Conservation (phyloP, 768 basidiomycete genomes). For the Leccinum boreale region DNA sequence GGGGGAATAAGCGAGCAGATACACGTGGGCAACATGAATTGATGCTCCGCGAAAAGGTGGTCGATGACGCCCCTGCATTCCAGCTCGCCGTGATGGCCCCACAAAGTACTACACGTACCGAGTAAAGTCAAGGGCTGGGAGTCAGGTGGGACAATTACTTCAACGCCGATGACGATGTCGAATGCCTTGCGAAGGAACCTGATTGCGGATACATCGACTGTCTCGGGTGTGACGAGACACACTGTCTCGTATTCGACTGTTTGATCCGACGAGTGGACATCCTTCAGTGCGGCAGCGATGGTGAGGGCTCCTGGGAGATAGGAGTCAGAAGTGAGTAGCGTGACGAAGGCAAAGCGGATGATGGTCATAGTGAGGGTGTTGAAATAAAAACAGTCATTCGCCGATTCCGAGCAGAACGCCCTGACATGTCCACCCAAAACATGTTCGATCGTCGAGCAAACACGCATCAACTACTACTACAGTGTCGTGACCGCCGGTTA, state of each 20-base stretch:
- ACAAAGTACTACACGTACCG: constrained; percentile 47
- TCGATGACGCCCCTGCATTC: not conserved
- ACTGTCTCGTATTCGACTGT: constrained; percentile 63
- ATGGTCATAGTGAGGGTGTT: constrained; percentile 46
- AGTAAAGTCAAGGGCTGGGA: constrained; percentile 69
- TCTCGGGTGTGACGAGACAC: constrained; percentile 93
- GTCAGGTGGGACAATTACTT: constrained; percentile 73
- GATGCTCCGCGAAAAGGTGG: constrained; percentile 6
- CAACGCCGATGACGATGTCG: constrained; percentile 87
- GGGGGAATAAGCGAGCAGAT: not conserved
- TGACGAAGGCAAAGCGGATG: constrained; percentile 77
- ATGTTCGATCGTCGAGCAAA: constrained; percentile 6
- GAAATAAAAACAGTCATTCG: constrained; percentile 1
- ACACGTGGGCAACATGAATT: constrained; percentile 10
- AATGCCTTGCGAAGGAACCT: constrained; percentile 78
- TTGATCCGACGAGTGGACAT: constrained; percentile 61
- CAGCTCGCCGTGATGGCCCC: not conserved
- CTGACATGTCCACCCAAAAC: not conserved
- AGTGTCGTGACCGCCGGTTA: no score
- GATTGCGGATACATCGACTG: constrained; percentile 79
- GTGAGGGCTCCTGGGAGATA: constrained; percentile 94
- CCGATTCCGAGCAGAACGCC: no score
- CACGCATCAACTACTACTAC: constrained; percentile 11
- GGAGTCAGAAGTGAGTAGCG: constrained; percentile 85
- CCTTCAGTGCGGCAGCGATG: constrained; percentile 78